A percentile compares a stretch with the other conserved stretches of the same genome.
These are phyloP conservation scores for Chlamydomonas applanata DNA, from an alignment of 139 green algal species.

Conservation along the genomic window DNA sequence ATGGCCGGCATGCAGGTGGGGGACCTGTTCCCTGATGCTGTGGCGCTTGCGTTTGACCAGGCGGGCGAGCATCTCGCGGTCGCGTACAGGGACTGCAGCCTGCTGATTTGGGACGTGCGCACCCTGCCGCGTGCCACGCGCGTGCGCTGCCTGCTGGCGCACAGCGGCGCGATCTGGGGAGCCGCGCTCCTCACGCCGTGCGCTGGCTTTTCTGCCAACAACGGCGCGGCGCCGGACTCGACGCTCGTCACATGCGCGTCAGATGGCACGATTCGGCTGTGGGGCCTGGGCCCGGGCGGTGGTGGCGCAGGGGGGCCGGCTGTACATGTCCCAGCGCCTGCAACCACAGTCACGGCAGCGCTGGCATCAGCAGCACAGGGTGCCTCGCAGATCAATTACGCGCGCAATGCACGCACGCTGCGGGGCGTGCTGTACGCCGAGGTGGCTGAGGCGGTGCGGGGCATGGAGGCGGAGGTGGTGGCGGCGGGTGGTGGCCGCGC, in stretches of 20 bases:
- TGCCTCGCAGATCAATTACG: no score
- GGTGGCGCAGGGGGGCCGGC: neutral
- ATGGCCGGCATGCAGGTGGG: neutral
- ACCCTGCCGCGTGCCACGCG: constrained; percentile 20
- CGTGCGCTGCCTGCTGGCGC: constrained; percentile 35
- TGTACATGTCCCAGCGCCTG: no score
- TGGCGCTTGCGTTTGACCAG: constrained; percentile 31
- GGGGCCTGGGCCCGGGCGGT: constrained; percentile 21
- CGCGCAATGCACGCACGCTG: constrained; percentile 8
- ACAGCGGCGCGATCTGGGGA: constrained; percentile 50
- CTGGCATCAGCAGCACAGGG: no score
- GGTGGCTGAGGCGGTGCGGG: neutral
- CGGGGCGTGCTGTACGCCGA: constrained; percentile 10
- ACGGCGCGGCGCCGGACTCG: neutral
- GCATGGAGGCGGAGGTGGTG: neutral
- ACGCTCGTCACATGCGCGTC: constrained; percentile 36
- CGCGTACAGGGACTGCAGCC: constrained; percentile 41
- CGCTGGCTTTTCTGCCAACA: neutral
- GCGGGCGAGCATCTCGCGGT: constrained; percentile 41
- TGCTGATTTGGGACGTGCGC: constrained; percentile 49
- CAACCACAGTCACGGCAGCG: no score
- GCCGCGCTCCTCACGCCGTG: constrained; percentile 4
- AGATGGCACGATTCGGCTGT: constrained; percentile 50
- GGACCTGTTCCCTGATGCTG: constrained; percentile 38
- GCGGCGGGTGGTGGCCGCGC: neutral